A percentile compares a stretch with the other conserved stretches of the same genome.
phyloP scores from a whole-genome alignment of 768 basidiomycete genomes.

The Kwoniella bestiolae region DNA sequence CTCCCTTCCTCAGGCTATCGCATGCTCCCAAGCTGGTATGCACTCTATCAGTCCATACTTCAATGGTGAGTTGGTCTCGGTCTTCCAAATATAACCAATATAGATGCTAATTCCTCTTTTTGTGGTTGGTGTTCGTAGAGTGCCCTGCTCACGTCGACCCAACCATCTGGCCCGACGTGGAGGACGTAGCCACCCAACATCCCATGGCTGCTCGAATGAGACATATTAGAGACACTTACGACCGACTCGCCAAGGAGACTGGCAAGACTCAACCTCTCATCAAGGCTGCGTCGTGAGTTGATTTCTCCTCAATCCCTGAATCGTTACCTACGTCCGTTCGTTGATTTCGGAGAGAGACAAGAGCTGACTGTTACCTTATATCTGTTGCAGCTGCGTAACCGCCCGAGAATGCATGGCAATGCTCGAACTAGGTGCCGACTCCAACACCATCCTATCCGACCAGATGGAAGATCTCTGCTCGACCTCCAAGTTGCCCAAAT shows the following conservation, averaged over 20 bases:
- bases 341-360: too few relatives aligned
- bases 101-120: too few relatives aligned
- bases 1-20: constrained; percentile 64
- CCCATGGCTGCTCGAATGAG: constrained; percentile 35
- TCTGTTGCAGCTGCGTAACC: constrained; percentile 34
- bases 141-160: constrained; percentile 43
- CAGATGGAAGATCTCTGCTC: constrained; percentile 31
- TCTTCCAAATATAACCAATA: neutral
- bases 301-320: neutral
- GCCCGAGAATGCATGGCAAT: constrained; percentile 45
- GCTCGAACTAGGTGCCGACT: constrained; percentile 46
- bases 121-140: constrained; percentile 43
- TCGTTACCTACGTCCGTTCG: neutral
- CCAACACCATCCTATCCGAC: constrained; percentile 32
- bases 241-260: constrained; percentile 35
- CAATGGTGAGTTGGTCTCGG: constrained; percentile 54
- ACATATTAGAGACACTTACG: constrained; percentile 38
- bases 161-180: constrained; percentile 43
- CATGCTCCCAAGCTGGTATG: constrained; percentile 65
- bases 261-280: constrained; percentile 44
- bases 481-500: constrained; percentile 17
- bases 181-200: constrained; percentile 45
- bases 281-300: constrained; percentile 43
- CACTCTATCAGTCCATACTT: constrained; percentile 66
- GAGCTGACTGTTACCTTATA: too few relatives aligned